Percentiles rank a stretch among this genome's conserved stretches.
Evolutionary conservation across 768 basidiomycete species (phyloP).

Genomic region (Trametes cinnabarina): DNA sequence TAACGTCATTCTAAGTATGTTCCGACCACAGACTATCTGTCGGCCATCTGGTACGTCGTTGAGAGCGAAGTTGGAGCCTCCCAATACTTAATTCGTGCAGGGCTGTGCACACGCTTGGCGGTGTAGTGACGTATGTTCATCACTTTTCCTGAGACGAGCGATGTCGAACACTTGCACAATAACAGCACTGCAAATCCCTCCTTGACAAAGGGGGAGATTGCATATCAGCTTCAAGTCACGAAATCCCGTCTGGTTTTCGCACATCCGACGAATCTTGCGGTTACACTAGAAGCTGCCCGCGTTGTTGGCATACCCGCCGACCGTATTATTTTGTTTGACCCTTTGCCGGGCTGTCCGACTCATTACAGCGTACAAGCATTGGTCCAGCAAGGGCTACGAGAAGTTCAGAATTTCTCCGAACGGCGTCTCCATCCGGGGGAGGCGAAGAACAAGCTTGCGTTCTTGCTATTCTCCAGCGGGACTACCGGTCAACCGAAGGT

Average conservation of each 20-base stretch:
- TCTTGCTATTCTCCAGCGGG: conserved; percentile 32
- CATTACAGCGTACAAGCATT: conserved; percentile 19
- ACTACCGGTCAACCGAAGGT: conserved; percentile 34
- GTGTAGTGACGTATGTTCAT: conserved; percentile 49
- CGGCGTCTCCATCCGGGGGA: conserved; percentile 24
- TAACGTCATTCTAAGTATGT: too few species aligned
- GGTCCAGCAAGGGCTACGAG: conserved; percentile 20
- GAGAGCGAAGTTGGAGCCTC: too few species aligned
- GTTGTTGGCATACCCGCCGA: conserved; percentile 17
- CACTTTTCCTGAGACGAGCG: neutral
- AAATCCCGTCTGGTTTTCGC: conserved; percentile 24
- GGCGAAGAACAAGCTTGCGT: conserved; percentile 31
- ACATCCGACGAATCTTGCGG: conserved; percentile 21
- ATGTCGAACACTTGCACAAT: neutral
- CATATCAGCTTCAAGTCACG: conserved; percentile 26
- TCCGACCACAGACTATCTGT: conserved; percentile 19
- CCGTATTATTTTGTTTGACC: conserved; percentile 19
- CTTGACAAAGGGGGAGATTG: conserved; percentile 28
- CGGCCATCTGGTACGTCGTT: conserved; percentile 4
- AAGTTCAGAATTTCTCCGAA: conserved; percentile 22
- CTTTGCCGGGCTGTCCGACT: conserved; percentile 20
- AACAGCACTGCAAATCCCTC: conserved; percentile 29
- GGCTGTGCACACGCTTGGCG: conserved; percentile 56
- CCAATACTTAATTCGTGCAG: conserved; percentile 1
- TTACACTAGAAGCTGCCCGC: conserved; percentile 21